These are phyloP conservation scores for Cicer pinnatifidum DNA, from an alignment of 306 rosid genomes.

Conservation along the genomic window DNA sequence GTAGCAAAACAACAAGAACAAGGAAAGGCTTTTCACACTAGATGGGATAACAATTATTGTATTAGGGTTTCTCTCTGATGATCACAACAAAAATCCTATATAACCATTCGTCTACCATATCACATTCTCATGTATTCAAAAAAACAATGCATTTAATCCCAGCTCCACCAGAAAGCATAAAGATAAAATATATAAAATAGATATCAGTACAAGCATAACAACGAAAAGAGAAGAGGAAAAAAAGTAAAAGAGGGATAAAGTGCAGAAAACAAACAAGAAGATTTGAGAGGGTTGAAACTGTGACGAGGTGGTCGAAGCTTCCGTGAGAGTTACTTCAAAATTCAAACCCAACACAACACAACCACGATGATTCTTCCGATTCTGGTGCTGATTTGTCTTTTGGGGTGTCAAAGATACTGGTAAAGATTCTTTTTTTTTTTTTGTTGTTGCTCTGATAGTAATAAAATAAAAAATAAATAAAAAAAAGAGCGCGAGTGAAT, in stretches of 20 bases:
- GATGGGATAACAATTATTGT: background rate
- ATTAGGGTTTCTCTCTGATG: too few relatives aligned
- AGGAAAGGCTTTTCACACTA: background rate
- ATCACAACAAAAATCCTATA: too few relatives aligned
- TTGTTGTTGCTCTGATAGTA: background rate
- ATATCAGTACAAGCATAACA: background rate
- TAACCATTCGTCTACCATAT: background rate
- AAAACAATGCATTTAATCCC: background rate
- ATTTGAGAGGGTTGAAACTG: conserved; percentile 8
- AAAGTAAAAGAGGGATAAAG: too few relatives aligned
- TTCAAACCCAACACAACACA: background rate
- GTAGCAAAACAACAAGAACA: background rate
- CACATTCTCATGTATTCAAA: background rate
- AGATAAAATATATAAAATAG: background rate
- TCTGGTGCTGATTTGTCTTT: background rate
- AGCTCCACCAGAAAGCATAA: too few relatives aligned
- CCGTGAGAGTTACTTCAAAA: background rate
- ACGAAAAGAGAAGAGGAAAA: too few relatives aligned
- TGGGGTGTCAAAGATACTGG: background rate
- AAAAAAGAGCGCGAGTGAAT: too few relatives aligned
- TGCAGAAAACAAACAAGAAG: background rate
- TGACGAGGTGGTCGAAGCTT: background rate
- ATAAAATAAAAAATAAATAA: background rate
- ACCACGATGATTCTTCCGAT: background rate
- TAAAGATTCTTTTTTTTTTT: background rate